Base-by-base conservation (phyloP, 2,329 filamentous ascomycete genomes). In the Pseudocercospora cruenta region DNA sequence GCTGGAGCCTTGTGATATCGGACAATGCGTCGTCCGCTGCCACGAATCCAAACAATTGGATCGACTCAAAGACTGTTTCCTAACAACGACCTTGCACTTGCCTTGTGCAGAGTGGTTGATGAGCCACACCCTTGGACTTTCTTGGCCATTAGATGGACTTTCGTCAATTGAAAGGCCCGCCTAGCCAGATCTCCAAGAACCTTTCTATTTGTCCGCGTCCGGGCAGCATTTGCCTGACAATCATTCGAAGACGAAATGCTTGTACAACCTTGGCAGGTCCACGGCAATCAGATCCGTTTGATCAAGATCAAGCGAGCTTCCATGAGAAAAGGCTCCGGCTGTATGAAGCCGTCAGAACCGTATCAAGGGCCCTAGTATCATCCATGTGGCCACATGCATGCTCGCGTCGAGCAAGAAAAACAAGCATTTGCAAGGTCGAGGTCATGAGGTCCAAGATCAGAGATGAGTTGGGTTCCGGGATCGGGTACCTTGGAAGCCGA, bases 301-400 rank as follows among this genome's bases (percentile, higher is more conserved):
- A 36, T 16, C 12, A 36, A 36, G 33, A 36, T 36, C 12, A 36
- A 14, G 33, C 33, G 33, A 36, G 33, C 33, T 36, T 36, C 33
- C 33, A 36, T 36, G 12, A 9, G 8, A 36, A 36, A 36, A 36
- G 33, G 33, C 16, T 12, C 39, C 39, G 16, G 39, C 16, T 43
- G n/a, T 43, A 19, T 43, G 39, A 43, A 43, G 39, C 39, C 39
- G 39, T 19, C n/a, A 43, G 39, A 43, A 43, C 39, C 39, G 39
- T 43, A 19, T 43, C 39, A n/a, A 43, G 39, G 39, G 39, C 47
- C 47, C 47, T 51, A 19, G 47, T 51, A 22, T 24, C 9, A 51
- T 55, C 51, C 51, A 55, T 55, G 51, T 31, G 51, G 51, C 33
- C 51, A 55, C 26, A 51, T 26, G 51, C 24, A 55, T 55, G 51